Conservation (phyloP, 164 flowering plant genomes). For the Vitis vinifera region ASM3070453v1 NC_081818.1:28405001-28405500, state of each 20-base stretch:
- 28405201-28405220: background rate
- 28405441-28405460: no score
- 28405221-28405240: background rate
- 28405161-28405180: background rate
- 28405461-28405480: slow-evolving; percentile 7
- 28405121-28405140: background rate
- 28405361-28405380: no score
- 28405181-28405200: background rate
- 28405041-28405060: background rate
- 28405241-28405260: background rate
- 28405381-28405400: no score
- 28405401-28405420: no score
- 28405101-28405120: background rate
- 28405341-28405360: no score
- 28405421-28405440: no score
- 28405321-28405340: background rate
- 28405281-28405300: background rate
- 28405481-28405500: slow-evolving; percentile 49
- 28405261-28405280: background rate
- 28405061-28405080: background rate
- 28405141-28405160: background rate
- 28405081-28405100: no score
- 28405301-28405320: background rate
- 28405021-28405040: background rate
- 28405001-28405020: background rate